phyloP scores from a whole-genome alignment of 177 flowering plant genomes.

The Tripterygium wilfordii region DNA sequence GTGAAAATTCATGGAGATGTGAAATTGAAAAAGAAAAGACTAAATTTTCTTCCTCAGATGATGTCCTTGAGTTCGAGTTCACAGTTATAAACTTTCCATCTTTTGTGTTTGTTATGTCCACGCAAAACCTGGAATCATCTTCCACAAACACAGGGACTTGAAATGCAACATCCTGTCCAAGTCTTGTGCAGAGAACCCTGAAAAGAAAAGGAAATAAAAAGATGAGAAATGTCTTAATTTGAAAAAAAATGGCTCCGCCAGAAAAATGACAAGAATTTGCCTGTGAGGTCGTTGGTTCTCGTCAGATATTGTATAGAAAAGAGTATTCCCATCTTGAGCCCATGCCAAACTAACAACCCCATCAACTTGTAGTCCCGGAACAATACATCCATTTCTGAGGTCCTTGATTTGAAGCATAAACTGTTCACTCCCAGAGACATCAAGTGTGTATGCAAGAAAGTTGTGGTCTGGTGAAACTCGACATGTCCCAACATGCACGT shows the following conservation, averaged over 20 bases:
- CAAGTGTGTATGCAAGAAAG: conserved; percentile 86
- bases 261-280: conserved; percentile 21
- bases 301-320: conserved; percentile 71
- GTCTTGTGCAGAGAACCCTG: conserved; percentile 61
- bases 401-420: conserved; percentile 75
- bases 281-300: conserved; percentile 78
- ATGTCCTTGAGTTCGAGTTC: conserved; percentile 90
- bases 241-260: conserved; percentile 3
- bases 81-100: conserved; percentile 91
- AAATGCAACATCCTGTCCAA: conserved; percentile 38
- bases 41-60: conserved; percentile 88
- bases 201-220: conserved; percentile 9
- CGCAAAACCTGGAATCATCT: conserved; percentile 64
- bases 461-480: conserved; percentile 87
- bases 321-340: conserved; percentile 57
- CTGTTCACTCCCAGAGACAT: conserved; percentile 56
- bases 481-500: conserved; percentile 88
- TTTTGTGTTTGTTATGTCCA: conserved; percentile 87
- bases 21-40: conserved; percentile 8
- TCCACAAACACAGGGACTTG: conserved; percentile 46
- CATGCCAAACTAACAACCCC: conserved; percentile 93
- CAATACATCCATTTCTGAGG: conserved; percentile 36
- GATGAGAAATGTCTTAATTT: not conserved
- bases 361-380: conserved; percentile 37
- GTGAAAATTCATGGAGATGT: not conserved